Percentiles rank a stretch among this genome's conserved stretches.
phyloP scores from a whole-genome alignment of 257 asterid species.

The Forsythia suspensa region DNA sequence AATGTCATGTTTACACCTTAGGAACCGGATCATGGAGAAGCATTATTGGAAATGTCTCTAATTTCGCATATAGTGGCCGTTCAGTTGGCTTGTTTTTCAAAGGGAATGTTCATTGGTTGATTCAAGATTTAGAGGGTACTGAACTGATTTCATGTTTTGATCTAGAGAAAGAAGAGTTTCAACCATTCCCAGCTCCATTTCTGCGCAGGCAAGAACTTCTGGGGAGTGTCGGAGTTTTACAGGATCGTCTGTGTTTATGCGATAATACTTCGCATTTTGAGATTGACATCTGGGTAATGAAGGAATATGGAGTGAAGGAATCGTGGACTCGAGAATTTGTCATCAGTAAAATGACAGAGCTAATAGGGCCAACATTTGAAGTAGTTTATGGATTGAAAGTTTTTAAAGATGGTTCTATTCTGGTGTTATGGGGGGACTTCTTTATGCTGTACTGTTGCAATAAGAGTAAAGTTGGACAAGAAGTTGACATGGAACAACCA shows the following conservation, averaged over 20 bases:
- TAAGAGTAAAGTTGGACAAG: slow-evolving; percentile 23
- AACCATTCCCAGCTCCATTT: slow-evolving; percentile 27
- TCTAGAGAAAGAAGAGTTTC: slow-evolving; percentile 37
- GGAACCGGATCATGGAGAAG: slow-evolving; percentile 46
- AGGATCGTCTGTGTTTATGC: slow-evolving; percentile 37
- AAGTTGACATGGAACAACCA: slow-evolving; percentile 37
- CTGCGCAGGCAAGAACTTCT: neutral
- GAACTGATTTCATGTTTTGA: slow-evolving; percentile 32
- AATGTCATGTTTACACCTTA: slow-evolving; percentile 40
- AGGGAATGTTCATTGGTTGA: slow-evolving; percentile 53
- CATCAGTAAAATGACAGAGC: slow-evolving; percentile 28
- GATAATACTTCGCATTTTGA: slow-evolving; percentile 30
- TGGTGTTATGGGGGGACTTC: slow-evolving; percentile 44
- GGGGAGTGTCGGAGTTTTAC: slow-evolving; percentile 37
- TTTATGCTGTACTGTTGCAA: slow-evolving; percentile 37
- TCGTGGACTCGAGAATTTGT: slow-evolving; percentile 46
- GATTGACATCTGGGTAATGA: slow-evolving; percentile 56
- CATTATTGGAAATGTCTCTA: neutral
- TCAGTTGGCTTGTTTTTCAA: slow-evolving; percentile 26
- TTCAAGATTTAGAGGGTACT: slow-evolving; percentile 12
- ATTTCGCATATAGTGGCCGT: neutral
- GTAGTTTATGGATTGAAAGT: slow-evolving; percentile 31
- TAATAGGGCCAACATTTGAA: slow-evolving; percentile 31
- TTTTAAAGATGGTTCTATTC: slow-evolving; percentile 39
- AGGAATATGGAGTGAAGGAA: slow-evolving; percentile 38